Percentiles rank a stretch among this genome's conserved stretches.
Conservation (phyloP, 2,329 filamentous ascomycete genomes). For the Cordyceps fumosorosea region DNA sequence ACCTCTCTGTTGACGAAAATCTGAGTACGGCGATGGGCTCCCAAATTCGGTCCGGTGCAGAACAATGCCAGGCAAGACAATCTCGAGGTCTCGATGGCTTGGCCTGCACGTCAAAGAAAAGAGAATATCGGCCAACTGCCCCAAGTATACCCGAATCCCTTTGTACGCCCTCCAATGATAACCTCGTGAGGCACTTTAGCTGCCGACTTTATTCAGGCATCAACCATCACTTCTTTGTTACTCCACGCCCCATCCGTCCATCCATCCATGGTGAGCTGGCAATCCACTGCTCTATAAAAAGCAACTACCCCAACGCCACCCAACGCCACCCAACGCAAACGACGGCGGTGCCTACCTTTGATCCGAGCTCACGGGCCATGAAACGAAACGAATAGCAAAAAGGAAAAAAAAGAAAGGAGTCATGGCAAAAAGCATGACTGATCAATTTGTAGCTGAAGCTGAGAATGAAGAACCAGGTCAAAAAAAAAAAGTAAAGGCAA, state of each 20-base stretch:
- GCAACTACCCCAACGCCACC: background rate
- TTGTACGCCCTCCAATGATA: too few species aligned
- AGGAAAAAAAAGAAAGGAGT: background rate
- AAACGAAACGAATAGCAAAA: constrained; percentile 4
- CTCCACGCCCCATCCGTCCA: too few species aligned
- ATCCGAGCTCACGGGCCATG: constrained; percentile 3
- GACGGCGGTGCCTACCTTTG: background rate
- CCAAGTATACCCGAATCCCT: too few species aligned
- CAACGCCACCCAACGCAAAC: background rate
- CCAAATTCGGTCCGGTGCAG: too few species aligned
- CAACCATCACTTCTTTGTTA: background rate
- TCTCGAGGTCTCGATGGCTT: too few species aligned
- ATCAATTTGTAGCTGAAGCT: background rate
- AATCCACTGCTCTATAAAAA: background rate
- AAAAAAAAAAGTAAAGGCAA: background rate
- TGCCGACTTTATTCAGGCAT: background rate
- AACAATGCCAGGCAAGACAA: too few species aligned
- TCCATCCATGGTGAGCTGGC: background rate
- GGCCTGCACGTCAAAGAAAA: too few species aligned
- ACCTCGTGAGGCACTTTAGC: too few species aligned
- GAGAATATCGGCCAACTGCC: too few species aligned
- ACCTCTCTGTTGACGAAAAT: too few species aligned
- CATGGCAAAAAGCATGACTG: background rate
- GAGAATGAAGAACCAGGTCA: background rate
- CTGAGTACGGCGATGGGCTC: too few species aligned